Evolutionary conservation across 768 basidiomycete species (phyloP), one percentile per base, ranked within the genome.

Genomic region (Leucocoprinus leucothites): DNA sequence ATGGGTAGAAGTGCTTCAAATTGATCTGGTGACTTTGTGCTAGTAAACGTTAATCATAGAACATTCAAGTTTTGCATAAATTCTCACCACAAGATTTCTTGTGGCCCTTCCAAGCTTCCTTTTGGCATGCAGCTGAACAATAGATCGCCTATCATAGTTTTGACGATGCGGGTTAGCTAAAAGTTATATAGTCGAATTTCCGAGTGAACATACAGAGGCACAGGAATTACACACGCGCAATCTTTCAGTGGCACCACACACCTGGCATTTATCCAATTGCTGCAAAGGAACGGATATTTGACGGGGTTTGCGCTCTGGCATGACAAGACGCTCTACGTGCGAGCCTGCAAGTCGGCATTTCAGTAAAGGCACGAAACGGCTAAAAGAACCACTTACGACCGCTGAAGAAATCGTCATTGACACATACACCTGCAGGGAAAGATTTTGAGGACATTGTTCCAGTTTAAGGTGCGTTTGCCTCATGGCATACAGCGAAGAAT

Each of bases 1-100:
- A 56, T 0, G 70, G 70, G 69, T 71, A 66, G 51, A 73, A 74
- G 0, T 58, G 50, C 3, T 56, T 53, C 7, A 76, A 51, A 18
- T 72, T 67, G 16, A 75, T 66, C 16, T 66, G 57, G 48, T 74
- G 71, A 1, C 71, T 75, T 57, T 68, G 69, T 2, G 69, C 71
- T 73, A 48, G 36, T 21, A 14, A 18, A 25, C 18, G 13, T 48
- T 4, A 9, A 40, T 14, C 9, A 35, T n/a, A 31, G 16, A 8
- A 40, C 26, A n/a, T 25, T 9, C 19, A 42, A 36, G 22, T n/a
- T 14, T 3, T 14, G 14, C 14, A 24, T 16, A 36, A 47, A 31
- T 11, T 5, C 62, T 51, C 61, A 69, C 69, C 62, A 56, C 69
- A 74, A 7, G 24, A 40, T 9, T 19, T 4, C 54, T 69, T 71